Base-by-base conservation (phyloP, 2,329 filamentous ascomycete species). In the Penicillium sp. region DNA sequence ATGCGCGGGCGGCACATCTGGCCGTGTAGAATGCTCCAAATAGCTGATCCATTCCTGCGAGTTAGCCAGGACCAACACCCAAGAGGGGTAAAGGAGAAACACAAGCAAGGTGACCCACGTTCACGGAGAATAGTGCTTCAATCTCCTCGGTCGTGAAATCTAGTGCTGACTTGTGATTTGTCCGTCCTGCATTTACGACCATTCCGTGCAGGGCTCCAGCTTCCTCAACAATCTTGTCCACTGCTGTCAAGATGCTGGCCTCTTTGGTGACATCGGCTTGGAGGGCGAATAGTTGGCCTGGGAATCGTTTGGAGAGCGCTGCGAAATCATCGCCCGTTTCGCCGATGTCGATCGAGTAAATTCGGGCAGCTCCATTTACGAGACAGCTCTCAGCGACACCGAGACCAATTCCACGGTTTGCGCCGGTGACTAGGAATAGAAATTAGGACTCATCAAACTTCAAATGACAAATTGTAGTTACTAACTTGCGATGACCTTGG, bases 141-240 rank as follows among this genome's bases (percentile, higher is more conserved):
- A 81, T 77, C 55, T 81, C 78, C 53, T 79, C 78, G 0, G 72
- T 75, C 1, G 77, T 80, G 48, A 80, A 83, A 24, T 83, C 79
- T 6, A 82, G 67, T 0, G 80, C 80, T 2, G 80, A 67, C 63
- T 82, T 82, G 60, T 83, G 81, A 62, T 82, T 80, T 13, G 80
- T 83, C 14, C 77, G 69, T 14, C 80, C 80, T 0, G 80, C 80
- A 57, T 83, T 82, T 24, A 74, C 76, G 3, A 82, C 79, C 70
- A 84, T 79, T 13, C 80, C 80, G 55, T 82, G 77, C 8, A 82
- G 59, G 4, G 70, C 75, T 5, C 79, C 80, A 0, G 70, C 71
- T 50, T 80, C 72, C 10, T 63, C 63, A 3, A 82, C 62, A 9
- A 82, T 79, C 50, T 71, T 66, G 54, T 82, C 79, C 0, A 82